phyloP scores from a whole-genome alignment of 139 green algal species.

The Chlamydomonas applanata region DNA sequence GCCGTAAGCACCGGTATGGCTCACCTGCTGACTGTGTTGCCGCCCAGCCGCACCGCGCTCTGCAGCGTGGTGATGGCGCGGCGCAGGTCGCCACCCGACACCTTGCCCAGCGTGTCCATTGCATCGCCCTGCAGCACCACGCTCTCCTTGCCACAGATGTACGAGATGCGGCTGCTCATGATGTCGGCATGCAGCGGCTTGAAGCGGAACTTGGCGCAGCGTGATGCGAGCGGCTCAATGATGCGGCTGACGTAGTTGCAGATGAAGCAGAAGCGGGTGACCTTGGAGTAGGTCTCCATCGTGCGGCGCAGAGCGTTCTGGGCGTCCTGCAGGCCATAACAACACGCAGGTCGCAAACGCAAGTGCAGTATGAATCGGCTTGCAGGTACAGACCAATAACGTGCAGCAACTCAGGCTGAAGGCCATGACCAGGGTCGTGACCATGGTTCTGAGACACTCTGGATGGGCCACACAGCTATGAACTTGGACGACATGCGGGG shows the following conservation, averaged over 20 bases:
- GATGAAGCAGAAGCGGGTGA: slow-evolving; percentile 96
- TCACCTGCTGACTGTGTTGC: slow-evolving; percentile 38
- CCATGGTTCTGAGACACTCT: no score
- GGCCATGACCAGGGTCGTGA: no score
- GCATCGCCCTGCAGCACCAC: slow-evolving; percentile 60
- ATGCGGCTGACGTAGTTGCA: slow-evolving; percentile 99
- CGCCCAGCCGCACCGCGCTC: slow-evolving; percentile 54
- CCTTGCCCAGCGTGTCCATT: slow-evolving; percentile 55
- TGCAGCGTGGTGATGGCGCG: slow-evolving; percentile 91
- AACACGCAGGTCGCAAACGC: no score
- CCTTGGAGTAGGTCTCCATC: slow-evolving; percentile 93
- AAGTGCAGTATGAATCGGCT: no score
- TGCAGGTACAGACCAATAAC: no score
- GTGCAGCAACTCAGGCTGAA: no score
- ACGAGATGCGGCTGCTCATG: slow-evolving; percentile 65
- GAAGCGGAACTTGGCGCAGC: slow-evolving; percentile 47
- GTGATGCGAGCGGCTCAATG: slow-evolving; percentile 93
- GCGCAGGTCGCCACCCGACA: slow-evolving; percentile 84
- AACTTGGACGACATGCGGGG: no score
- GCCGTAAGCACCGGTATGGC: neutral
- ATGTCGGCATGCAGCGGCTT: slow-evolving; percentile 54
- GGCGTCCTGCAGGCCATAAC: slow-evolving; percentile 86
- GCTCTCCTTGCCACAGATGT: slow-evolving; percentile 79
- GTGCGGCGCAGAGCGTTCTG: slow-evolving; percentile 96
- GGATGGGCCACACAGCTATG: no score